Evolutionary conservation across 202 grass and related monocot species (phyloP), one percentile per base, ranked within the genome.

Genomic region (Digitaria exilis): DNA sequence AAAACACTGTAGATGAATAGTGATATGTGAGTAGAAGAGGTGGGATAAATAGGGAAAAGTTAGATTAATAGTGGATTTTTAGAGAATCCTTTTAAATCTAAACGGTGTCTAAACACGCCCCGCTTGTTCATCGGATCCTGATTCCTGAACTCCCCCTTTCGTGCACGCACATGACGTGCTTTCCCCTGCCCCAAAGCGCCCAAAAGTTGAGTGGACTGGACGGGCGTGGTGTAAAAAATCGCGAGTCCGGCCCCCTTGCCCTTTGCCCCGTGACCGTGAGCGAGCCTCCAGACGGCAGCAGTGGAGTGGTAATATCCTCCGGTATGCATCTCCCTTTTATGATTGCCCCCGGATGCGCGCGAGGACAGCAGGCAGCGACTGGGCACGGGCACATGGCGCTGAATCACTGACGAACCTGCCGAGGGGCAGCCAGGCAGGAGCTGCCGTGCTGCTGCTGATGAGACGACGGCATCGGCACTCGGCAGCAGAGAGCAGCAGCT

Each of bases 371-470:
- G 71, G 46, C 76, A 68, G 78, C 80, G 75, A 70, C 86, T 65
- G 73, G 25, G 73, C 86, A 79, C 80, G 22, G 67, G 84, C 86
- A 93, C 91, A 94, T 97, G 91, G 61, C 74, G 50, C 76, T 91
- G 89, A 86, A 80, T 79, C 87, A 54, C 84, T 62, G 65, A 66
- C 62, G 62, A 61, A 61, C 51, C 51, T 76, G 84, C 52, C 28
- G 78, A 42, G 29, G 2, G n/a, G 35, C 12, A 69, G 79, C 0
- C 19, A 57, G 54, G 5, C 57, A 29, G 13, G 15, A 7, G 25
- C 46, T 41, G 34, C 62, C 21, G 51, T 57, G 78, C 65, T 65
- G 45, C 69, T 29, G 31, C 56, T 39, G 51, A 13, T 4, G 24
- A 11, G 16, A 35, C 75, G 75, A 48, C 26, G 75, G 75, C 37